phyloP scores from a whole-genome alignment of 2,329 filamentous ascomycete genomes.

The Penicillium paneum region DNA sequence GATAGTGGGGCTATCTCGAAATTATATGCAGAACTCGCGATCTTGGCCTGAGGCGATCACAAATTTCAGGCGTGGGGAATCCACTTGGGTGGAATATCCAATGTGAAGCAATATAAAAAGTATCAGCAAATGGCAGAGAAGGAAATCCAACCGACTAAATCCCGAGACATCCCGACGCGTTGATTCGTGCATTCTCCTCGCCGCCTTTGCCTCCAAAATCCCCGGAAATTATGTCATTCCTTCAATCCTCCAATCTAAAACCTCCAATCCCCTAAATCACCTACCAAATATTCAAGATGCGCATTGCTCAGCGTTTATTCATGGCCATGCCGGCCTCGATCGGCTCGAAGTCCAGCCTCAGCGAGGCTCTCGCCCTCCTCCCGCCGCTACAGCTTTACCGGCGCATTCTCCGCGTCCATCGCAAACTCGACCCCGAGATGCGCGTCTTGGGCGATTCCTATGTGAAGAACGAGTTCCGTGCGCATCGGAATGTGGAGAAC shows the following conservation, averaged over 20 bases:
- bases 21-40: neutral
- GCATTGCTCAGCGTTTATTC: constrained; percentile 34
- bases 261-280: neutral
- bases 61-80: neutral
- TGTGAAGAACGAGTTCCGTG: constrained; percentile 86
- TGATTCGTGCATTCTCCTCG: constrained; percentile 19
- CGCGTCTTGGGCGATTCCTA: constrained; percentile 87
- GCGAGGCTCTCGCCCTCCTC: constrained; percentile 64
- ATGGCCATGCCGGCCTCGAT: constrained; percentile 42
- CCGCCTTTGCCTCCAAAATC: constrained; percentile 21
- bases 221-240: constrained; percentile 26
- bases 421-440: constrained; percentile 69
- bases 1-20: constrained; percentile 4
- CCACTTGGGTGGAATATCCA: neutral
- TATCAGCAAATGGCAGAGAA: neutral
- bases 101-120: neutral
- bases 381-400: constrained; percentile 89
- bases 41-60: neutral
- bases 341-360: constrained; percentile 42
- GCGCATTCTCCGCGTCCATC: constrained; percentile 79
- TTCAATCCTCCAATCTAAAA: neutral
- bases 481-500: constrained; percentile 80
- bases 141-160: neutral
- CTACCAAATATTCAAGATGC: constrained; percentile 30
- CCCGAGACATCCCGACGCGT: constrained; percentile 9